phyloP scores from a whole-genome alignment of 805 yeast species.

The Candida michaelii region DNA sequence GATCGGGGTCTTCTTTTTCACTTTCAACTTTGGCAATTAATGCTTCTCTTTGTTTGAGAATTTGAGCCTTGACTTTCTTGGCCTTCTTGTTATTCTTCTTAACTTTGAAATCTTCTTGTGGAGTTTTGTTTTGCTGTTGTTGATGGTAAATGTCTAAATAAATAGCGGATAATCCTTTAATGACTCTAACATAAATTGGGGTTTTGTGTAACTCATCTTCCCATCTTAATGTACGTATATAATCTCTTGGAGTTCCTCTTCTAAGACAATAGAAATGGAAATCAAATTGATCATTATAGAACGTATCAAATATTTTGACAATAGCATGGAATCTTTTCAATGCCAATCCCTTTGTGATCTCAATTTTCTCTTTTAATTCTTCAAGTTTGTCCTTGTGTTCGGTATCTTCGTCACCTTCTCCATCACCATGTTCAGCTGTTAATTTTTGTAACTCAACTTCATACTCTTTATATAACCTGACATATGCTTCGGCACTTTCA shows the following conservation, averaged over 20 bases:
- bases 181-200: slow-evolving; percentile 71
- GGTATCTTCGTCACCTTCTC: slow-evolving; percentile 19
- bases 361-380: slow-evolving; percentile 43
- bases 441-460: slow-evolving; percentile 18
- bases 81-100: slow-evolving; percentile 46
- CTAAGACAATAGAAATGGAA: slow-evolving; percentile 92
- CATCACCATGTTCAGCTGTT: slow-evolving; percentile 32
- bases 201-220: slow-evolving; percentile 70
- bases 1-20: slow-evolving; percentile 54
- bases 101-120: slow-evolving; percentile 16
- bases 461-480: slow-evolving; percentile 49
- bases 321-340: slow-evolving; percentile 75
- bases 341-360: slow-evolving; percentile 64
- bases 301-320: slow-evolving; percentile 65
- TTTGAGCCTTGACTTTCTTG: slow-evolving; percentile 54
- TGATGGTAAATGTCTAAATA: slow-evolving; percentile 46
- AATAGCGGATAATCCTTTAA: slow-evolving; percentile 60
- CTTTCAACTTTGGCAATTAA: slow-evolving; percentile 48
- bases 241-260: slow-evolving; percentile 86
- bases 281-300: slow-evolving; percentile 83
- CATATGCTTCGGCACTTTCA: slow-evolving; percentile 83
- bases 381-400: slow-evolving; percentile 7
- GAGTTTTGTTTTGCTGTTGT: slow-evolving; percentile 17
- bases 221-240: slow-evolving; percentile 77
- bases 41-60: slow-evolving; percentile 52